Evolutionary conservation across 2,329 filamentous ascomycete species (phyloP).

Genomic region (Penicillium sp.): DNA sequence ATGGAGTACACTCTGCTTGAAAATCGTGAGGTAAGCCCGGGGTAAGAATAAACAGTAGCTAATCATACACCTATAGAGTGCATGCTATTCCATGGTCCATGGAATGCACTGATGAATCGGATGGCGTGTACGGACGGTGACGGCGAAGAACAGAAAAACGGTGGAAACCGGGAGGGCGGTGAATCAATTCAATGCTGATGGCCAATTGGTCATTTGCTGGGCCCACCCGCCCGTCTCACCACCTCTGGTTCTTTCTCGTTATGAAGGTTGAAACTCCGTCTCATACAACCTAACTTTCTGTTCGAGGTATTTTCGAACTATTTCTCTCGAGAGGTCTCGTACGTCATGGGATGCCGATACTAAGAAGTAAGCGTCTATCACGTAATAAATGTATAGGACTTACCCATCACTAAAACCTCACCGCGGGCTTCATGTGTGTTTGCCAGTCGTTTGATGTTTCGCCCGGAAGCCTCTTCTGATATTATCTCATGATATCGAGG

Average conservation of each 20-base stretch:
- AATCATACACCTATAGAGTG: constrained; percentile 2
- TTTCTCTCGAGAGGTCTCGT: no score
- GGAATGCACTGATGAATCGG: constrained; percentile 3
- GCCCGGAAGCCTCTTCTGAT: constrained; percentile 10
- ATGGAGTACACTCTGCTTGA: background rate
- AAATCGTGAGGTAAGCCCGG: constrained; percentile 1
- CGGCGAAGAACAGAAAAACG: background rate
- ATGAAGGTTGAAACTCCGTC: no score
- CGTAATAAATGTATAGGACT: no score
- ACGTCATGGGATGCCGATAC: no score
- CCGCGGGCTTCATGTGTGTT: no score
- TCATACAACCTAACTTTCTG: no score
- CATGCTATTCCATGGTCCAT: constrained; percentile 1
- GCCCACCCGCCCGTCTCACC: background rate
- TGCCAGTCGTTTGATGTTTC: no score
- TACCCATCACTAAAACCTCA: no score
- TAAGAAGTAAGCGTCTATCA: no score
- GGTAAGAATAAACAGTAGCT: background rate
- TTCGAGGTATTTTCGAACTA: no score
- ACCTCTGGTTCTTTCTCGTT: no score
- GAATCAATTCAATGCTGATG: background rate
- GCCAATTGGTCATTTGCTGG: constrained; percentile 2
- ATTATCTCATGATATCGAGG: constrained; percentile 5
- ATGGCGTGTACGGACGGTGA: background rate
- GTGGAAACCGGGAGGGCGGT: constrained; percentile 4